These are phyloP conservation scores for Candida sojae DNA, from an alignment of 1,139 yeast genomes.

Conservation along the genomic window DNA sequence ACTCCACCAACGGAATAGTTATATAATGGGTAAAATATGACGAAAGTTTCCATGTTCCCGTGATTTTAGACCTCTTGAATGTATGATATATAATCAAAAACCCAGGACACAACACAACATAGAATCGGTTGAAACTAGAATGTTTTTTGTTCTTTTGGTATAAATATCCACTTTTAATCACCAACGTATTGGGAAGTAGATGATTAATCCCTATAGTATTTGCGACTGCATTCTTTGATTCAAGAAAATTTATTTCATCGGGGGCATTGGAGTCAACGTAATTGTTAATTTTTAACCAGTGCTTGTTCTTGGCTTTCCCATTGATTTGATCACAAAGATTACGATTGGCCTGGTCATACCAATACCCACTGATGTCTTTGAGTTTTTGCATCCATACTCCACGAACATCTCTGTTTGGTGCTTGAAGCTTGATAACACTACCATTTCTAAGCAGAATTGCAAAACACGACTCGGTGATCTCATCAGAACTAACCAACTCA, in stretches of 20 bases:
- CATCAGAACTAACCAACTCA: constrained; percentile 26
- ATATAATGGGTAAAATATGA: constrained; percentile 49
- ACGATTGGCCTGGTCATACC: constrained; percentile 53
- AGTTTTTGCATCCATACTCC: constrained; percentile 68
- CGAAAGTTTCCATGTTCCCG: constrained; percentile 48
- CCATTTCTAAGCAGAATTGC: constrained; percentile 55
- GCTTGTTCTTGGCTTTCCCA: constrained; percentile 49
- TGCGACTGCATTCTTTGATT: constrained; percentile 25
- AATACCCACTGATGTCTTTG: constrained; percentile 48
- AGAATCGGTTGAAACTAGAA: constrained; percentile 60
- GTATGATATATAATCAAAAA: constrained; percentile 53
- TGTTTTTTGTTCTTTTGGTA: constrained; percentile 73
- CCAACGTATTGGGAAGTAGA: constrained; percentile 3
- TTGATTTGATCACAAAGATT: constrained; percentile 40
- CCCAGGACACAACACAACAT: constrained; percentile 71
- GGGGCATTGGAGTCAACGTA: constrained; percentile 58
- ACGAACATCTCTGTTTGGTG: constrained; percentile 50
- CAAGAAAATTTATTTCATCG: constrained; percentile 54
- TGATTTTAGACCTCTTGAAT: constrained; percentile 44
- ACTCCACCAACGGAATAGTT: constrained; percentile 62
- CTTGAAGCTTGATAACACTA: constrained; percentile 53
- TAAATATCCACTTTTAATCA: constrained; percentile 52
- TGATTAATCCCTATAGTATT: not conserved
- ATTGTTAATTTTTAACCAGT: constrained; percentile 52
- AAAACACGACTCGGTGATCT: constrained; percentile 46